phyloP scores from a whole-genome alignment of 176 grass and related monocot genomes.

The Cenchrus americanus region DNA sequence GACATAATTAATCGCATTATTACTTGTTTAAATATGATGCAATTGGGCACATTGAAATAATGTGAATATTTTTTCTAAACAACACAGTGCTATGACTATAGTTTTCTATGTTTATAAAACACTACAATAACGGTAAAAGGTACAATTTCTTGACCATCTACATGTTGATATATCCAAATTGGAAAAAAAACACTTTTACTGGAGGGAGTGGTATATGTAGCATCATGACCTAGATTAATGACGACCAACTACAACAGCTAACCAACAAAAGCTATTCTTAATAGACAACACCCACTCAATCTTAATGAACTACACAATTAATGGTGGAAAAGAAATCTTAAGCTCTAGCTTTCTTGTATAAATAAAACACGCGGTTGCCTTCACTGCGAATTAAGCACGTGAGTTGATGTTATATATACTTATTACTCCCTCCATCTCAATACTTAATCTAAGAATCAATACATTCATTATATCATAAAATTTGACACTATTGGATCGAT shows the following conservation, averaged over 20 bases:
- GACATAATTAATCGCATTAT: background rate
- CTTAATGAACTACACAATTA: background rate
- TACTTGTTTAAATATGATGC: no score
- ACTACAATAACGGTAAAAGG: background rate
- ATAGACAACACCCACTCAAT: background rate
- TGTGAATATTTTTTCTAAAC: background rate
- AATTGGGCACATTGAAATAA: background rate
- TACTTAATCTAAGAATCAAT: no score
- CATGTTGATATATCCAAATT: background rate
- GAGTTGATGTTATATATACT: background rate
- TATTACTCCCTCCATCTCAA: no score
- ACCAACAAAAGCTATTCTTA: background rate
- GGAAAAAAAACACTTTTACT: background rate
- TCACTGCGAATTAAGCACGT: background rate
- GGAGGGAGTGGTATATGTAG: background rate
- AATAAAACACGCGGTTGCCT: no score
- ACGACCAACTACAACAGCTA: background rate
- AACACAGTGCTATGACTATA: background rate
- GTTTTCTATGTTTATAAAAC: background rate
- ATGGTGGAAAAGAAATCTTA: background rate
- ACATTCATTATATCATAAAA: no score
- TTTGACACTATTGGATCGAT: no score
- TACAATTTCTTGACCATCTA: background rate
- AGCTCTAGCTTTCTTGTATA: no score
- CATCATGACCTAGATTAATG: background rate